Percentiles rank a stretch among this genome's conserved stretches.
phyloP scores from a whole-genome alignment of 257 asterid species.

The Ligustrum vulgare region DNA sequence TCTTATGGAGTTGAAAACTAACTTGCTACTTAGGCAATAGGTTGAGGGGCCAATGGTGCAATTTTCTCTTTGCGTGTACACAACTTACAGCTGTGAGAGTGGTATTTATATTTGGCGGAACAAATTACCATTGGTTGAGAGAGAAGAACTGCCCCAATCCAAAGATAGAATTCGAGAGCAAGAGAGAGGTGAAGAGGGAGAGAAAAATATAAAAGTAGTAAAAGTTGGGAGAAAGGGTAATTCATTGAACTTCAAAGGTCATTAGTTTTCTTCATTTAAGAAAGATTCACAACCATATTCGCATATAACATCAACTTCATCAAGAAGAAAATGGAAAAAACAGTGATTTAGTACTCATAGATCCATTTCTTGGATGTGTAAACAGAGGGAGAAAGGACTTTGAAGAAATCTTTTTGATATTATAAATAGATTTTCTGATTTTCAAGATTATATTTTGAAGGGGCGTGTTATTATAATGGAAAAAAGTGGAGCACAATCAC shows the following conservation, averaged over 20 bases:
- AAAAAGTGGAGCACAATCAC: constrained; percentile 24
- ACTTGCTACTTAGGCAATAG: not conserved
- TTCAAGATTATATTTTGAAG: constrained; percentile 4
- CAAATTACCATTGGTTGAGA: constrained; percentile 19
- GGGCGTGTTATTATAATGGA: not conserved
- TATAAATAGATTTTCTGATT: not conserved
- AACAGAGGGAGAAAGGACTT: not conserved
- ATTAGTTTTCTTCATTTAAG: not conserved
- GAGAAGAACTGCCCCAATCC: constrained; percentile 33
- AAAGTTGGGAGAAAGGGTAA: constrained; percentile 20
- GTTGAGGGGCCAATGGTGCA: not conserved
- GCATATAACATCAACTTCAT: not conserved
- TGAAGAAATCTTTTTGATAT: not conserved
- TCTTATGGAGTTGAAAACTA: not conserved
- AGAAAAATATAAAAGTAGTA: not conserved
- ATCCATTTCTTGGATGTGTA: constrained; percentile 21
- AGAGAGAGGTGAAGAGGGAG: constrained; percentile 3
- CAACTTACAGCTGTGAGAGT: constrained; percentile 34
- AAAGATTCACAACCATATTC: constrained; percentile 12
- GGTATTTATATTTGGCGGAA: constrained; percentile 34
- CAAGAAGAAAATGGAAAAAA: not conserved
- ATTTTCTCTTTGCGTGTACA: not conserved
- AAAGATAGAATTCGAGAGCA: constrained; percentile 20
- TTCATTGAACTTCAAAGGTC: constrained; percentile 24
- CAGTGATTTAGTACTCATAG: not conserved